Evolutionary conservation across 768 basidiomycete genomes (phyloP).

Genomic region (Chlorophyllum brunneum): DNA sequence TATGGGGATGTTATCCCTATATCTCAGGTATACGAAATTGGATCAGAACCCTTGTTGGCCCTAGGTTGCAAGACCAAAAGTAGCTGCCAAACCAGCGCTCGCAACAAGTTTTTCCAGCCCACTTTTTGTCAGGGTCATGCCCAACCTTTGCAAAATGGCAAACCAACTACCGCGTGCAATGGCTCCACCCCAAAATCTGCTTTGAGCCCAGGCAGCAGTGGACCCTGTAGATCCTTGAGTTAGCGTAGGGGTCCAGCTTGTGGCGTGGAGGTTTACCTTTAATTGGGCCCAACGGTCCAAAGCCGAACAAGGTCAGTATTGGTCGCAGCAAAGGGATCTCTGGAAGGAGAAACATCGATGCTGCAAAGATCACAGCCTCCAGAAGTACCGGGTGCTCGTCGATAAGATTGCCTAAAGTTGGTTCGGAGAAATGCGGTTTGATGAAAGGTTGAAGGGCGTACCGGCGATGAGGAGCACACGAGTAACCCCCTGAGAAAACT

Average conservation of each 20-base stretch:
- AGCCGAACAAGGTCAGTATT: constrained; percentile 30
- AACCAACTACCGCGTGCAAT: constrained; percentile 31
- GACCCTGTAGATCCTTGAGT: constrained; percentile 21
- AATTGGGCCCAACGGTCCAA: constrained; percentile 28
- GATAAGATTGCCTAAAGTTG: constrained; percentile 27
- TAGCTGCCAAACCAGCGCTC: not conserved
- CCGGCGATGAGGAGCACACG: constrained; percentile 12
- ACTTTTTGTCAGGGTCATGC: constrained; percentile 18
- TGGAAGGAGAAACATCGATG: constrained; percentile 23
- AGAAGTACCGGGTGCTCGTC: constrained; percentile 32
- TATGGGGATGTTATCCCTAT: too few species aligned
- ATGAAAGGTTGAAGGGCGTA: not conserved
- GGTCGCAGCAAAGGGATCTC: constrained; percentile 25
- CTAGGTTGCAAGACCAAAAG: not conserved
- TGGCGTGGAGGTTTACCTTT: constrained; percentile 21
- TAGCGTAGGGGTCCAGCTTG: not conserved
- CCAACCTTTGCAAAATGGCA: constrained; percentile 24
- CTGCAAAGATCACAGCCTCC: constrained; percentile 20
- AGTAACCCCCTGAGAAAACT: not conserved
- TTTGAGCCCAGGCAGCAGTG: constrained; percentile 30
- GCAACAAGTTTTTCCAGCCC: not conserved
- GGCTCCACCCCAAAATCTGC: constrained; percentile 27
- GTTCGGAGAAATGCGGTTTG: not conserved
- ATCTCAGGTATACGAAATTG: too few species aligned
- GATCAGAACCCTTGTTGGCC: too few species aligned